Evolutionary conservation across 2,329 filamentous ascomycete species (phyloP).

Genomic region (Hirsutella minnesotensis): DNA sequence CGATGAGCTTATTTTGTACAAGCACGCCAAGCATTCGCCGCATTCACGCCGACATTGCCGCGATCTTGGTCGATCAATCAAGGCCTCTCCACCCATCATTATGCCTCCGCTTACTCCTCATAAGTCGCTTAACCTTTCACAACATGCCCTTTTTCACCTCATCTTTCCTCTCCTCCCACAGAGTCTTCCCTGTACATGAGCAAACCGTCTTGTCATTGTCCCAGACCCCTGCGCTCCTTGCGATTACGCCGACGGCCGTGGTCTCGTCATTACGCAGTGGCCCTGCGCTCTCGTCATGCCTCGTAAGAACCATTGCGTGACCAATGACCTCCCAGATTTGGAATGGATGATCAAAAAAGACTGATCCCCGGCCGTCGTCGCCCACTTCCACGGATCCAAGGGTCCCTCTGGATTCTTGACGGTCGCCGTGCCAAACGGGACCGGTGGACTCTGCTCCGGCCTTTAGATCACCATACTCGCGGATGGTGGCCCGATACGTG

Average conservation of each 20-base stretch:
- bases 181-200: slow-evolving; percentile 92
- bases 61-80: neutral
- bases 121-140: slow-evolving; percentile 28
- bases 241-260: slow-evolving; percentile 86
- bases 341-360: slow-evolving; percentile 71
- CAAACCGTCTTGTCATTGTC: slow-evolving; percentile 98
- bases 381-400: slow-evolving; percentile 70
- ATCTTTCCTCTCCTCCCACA: slow-evolving; percentile 93
- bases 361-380: slow-evolving; percentile 61
- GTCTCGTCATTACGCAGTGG: slow-evolving; percentile 64
- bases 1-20: neutral
- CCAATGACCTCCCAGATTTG: slow-evolving; percentile 96
- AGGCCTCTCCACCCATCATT: neutral
- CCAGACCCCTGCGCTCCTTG: slow-evolving; percentile 94
- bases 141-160: slow-evolving; percentile 86
- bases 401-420: slow-evolving; percentile 33
- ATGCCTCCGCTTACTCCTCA: neutral
- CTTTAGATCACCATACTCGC: slow-evolving; percentile 79
- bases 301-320: slow-evolving; percentile 77
- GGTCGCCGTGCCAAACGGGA: slow-evolving; percentile 59
- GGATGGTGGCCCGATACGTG: slow-evolving; percentile 71
- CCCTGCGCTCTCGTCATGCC: slow-evolving; percentile 37
- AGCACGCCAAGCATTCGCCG: neutral
- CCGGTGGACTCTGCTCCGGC: slow-evolving; percentile 74
- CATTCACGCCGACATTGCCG: neutral